Conservation (phyloP, 2,329 filamentous ascomycete genomes). For the Ilyonectria sp. region DNA sequence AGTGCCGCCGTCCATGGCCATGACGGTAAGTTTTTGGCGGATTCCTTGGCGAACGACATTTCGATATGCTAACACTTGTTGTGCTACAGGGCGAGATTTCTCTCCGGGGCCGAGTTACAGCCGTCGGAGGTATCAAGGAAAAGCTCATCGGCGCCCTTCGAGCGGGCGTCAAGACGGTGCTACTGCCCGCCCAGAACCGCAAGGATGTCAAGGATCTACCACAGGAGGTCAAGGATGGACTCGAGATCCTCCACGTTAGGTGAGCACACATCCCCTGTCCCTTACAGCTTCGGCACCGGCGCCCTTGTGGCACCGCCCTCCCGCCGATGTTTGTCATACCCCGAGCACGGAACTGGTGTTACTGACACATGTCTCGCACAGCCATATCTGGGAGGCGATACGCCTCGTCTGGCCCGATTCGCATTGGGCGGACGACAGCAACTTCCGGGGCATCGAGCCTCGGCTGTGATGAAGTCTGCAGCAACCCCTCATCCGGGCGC, state of each 20-base stretch:
- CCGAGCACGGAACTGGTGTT: conserved; percentile 40
- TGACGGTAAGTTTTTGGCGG: conserved; percentile 76
- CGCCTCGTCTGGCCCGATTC: conserved; percentile 92
- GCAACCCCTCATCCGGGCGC: conserved; percentile 4
- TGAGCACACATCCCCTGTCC: conserved; percentile 61
- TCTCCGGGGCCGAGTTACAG: conserved; percentile 89
- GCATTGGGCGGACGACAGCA: conserved; percentile 83
- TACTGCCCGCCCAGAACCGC: conserved; percentile 88
- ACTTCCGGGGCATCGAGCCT: conserved; percentile 80
- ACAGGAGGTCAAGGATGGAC: conserved; percentile 86
- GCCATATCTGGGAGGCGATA: conserved; percentile 96
- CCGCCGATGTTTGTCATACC: conserved; percentile 36
- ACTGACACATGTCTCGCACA: conserved; percentile 58
- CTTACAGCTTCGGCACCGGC: conserved; percentile 36
- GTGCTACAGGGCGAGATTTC: conserved; percentile 75
- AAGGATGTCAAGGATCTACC: conserved; percentile 95
- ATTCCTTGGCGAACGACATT: conserved; percentile 36
- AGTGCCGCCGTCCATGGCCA: conserved; percentile 92
- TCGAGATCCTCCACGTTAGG: conserved; percentile 92
- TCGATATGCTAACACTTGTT: conserved; percentile 44
- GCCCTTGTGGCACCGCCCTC: conserved; percentile 36
- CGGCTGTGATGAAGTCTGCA: conserved; percentile 71
- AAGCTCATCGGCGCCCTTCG: conserved; percentile 95
- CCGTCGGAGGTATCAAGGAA: conserved; percentile 98
- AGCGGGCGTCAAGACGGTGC: conserved; percentile 93